Evolutionary conservation across 257 asterid genomes (phyloP).

Genomic region (Ilex aquifolium): DNA sequence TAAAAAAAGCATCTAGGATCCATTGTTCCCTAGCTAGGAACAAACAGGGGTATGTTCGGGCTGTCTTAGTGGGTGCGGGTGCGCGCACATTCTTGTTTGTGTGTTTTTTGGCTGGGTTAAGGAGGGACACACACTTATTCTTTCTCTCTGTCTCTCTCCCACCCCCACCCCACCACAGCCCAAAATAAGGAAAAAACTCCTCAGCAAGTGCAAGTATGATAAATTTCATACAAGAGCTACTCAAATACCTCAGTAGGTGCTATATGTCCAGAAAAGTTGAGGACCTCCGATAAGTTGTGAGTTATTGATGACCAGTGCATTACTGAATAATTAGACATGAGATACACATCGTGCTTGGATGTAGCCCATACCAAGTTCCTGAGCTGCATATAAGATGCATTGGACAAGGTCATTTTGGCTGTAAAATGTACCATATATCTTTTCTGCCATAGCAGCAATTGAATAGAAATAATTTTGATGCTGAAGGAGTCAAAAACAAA

Average conservation of each 20-base stretch:
- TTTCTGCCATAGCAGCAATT: too few relatives aligned
- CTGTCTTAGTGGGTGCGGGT: too few relatives aligned
- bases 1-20: neutral
- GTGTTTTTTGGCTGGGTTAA: too few relatives aligned
- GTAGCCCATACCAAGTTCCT: constrained; percentile 83
- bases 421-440: too few relatives aligned
- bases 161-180: neutral
- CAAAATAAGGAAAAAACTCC: neutral
- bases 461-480: too few relatives aligned
- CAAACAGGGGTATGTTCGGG: too few relatives aligned
- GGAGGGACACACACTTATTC: too few relatives aligned
- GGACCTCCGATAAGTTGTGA: constrained; percentile 61
- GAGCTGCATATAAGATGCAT: constrained; percentile 43
- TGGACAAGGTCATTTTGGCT: too few relatives aligned
- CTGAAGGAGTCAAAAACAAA: too few relatives aligned
- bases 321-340: constrained; percentile 55
- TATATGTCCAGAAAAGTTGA: constrained; percentile 59
- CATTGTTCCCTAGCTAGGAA: too few relatives aligned
- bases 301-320: constrained; percentile 74
- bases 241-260: constrained; percentile 59
- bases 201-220: neutral
- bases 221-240: neutral
- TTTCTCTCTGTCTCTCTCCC: too few relatives aligned
- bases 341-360: constrained; percentile 70
- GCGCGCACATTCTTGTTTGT: too few relatives aligned